A percentile compares a stretch with the other conserved stretches of the same genome.
These are phyloP conservation scores for Serendipita sp. DNA, from an alignment of 768 basidiomycete genomes.

Conservation along the genomic window DNA sequence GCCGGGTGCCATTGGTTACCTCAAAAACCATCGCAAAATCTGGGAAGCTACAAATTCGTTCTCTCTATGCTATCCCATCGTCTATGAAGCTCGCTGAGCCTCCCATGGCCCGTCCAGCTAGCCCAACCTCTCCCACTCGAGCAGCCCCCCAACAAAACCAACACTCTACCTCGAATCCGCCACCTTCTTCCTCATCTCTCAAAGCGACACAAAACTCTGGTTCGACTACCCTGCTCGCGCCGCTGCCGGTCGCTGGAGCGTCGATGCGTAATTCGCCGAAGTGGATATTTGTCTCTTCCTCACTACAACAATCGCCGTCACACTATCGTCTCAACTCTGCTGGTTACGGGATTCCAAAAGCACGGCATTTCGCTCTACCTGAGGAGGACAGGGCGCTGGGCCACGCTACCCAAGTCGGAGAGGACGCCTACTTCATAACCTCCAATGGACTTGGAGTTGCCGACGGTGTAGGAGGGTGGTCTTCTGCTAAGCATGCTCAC, in stretches of 20 bases:
- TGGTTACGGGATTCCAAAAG: constrained; percentile 4
- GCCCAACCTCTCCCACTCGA: not conserved
- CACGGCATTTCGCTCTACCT: not conserved
- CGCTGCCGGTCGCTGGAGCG: not conserved
- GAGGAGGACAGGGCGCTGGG: constrained; percentile 21
- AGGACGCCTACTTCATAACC: constrained; percentile 77
- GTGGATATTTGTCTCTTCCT: not conserved
- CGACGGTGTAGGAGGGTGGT: constrained; percentile 93
- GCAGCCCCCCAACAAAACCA: constrained; percentile 2
- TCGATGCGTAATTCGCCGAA: not conserved
- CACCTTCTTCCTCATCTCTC: not conserved
- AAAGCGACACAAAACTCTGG: not conserved
- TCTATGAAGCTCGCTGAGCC: constrained; percentile 2
- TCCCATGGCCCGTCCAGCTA: not conserved
- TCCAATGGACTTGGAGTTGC: constrained; percentile 86
- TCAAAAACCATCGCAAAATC: constrained; percentile 2
- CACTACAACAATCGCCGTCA: not conserved
- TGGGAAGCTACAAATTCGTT: constrained; percentile 1
- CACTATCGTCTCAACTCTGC: constrained; percentile 4
- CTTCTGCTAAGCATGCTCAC: constrained; percentile 23
- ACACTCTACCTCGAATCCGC: not conserved
- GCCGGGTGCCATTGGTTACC: not conserved
- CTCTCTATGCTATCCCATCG: not conserved
- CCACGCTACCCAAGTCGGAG: constrained; percentile 68
- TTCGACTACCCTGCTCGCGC: not conserved